Base-by-base conservation (phyloP, 768 basidiomycete genomes). In the Russula emetica region DNA sequence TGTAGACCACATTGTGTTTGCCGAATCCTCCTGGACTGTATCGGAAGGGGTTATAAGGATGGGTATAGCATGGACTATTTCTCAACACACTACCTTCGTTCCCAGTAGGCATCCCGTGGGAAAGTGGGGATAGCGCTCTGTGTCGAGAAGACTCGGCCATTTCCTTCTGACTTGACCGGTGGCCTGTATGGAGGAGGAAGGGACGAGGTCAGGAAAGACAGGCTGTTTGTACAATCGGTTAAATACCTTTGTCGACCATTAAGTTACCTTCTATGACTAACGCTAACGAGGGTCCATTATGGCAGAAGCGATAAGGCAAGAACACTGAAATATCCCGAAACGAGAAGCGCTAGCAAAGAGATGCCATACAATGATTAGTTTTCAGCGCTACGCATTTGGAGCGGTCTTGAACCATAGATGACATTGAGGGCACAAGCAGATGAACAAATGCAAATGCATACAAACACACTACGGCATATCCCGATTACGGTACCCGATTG, bases 1-100 rank as follows among this genome's bases (percentile, higher is more conserved):
- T 10, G 34, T 24, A 9, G 53, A 56, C 67, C 67, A 68, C 44
- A 67, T 63, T 47, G 57, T 60, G 16, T 52, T 61, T 11, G 13
- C 22, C 0, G 63, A 55, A 20, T 60, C 45, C 30, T 60, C 36
- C 26, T 30, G 36, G 8, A 16, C 52, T 64, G 36, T 38, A 8
- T 30, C 8, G 47, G 70, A 69, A 28, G 42, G 7, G 18, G 2
- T 54, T 36, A 16, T 36, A 38, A 59, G 36, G 22, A 22, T n/a
- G n/a, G 2, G 26, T 22, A 34, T 22, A 2, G 42, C 10, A 38
- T 22, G 36, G 4, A 16, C 9, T 20, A 5, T 22, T 58, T n/a
- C 32, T 16, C 18, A n/a, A 54, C 45, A 16, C 9, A 59, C 42
- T 20, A 63, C 62, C 58, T 32, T 54, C 52, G 0, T 22, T 22